Evolutionary conservation across 176 grass and related monocot genomes (phyloP), one percentile per base, ranked within the genome.

Genomic region (Microstegium vimineum): DNA sequence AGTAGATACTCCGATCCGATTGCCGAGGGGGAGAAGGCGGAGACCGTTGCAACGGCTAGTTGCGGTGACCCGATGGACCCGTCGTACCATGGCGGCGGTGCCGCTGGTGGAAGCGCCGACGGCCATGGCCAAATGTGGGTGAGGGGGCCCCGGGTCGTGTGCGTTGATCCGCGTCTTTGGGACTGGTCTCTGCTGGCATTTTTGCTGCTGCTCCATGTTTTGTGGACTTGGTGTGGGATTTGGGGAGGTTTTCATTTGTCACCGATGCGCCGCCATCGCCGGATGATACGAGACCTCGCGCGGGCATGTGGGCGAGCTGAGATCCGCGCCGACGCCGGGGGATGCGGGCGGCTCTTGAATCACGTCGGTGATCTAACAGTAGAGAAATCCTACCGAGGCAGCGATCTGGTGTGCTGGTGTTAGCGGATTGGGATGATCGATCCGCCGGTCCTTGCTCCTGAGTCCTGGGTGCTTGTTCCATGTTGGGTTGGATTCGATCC

Each of bases 41-140:
- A 8, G 20, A 6, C 38, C 43, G 86, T 25, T 13, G 70, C 87
- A 81, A 89, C 71, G 83, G 78, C 83, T 89, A 89, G 87, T 85
- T 81, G 78, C 43, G 77, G 62, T 43, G 27, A 46, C 33, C 17
- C 76, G 63, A 89, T 89, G 87, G 87, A 89, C 72, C 56, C 82
- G 34, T 56, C 82, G 27, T 35, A n/a, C 42, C 26, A 13, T 73
- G 51, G 10, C 46, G 49, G 45, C 73, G 78, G 3, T 16, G 45
- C 1, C 22, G 66, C 31, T 67, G 79, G 23, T 0, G 70, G 51
- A 10, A 45, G 80, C 42, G 66, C 41, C 26, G 25, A n/a, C 22
- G 80, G 43, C 70, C 42, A 70, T 32, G 56, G 62, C 33, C 86
- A 72, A 82, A 85, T 71, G 87, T 89, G 78, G 27, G 87, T 85